Evolutionary conservation across 495 filamentous ascomycete genomes (phyloP).

Genomic region (Neohortaea acidophila): DNA sequence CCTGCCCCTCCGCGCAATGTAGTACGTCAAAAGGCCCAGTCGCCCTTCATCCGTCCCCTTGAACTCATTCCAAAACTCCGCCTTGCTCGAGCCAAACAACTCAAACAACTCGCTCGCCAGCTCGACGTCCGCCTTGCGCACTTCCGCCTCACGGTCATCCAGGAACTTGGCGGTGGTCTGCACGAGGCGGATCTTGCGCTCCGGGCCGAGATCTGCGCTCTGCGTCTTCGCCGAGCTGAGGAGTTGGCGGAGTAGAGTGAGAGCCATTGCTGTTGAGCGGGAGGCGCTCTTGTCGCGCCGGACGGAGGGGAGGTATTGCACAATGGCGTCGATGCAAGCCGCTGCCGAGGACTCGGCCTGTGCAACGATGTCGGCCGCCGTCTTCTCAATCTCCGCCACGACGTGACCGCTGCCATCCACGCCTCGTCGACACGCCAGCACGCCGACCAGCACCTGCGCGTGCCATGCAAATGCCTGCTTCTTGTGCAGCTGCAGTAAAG

Average conservation of each 20-base stretch:
- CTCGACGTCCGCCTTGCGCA: slow-evolving; percentile 62
- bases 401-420: slow-evolving; percentile 41
- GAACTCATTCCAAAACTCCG: slow-evolving; percentile 27
- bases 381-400: slow-evolving; percentile 41
- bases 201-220: slow-evolving; percentile 13
- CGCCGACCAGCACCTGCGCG: slow-evolving; percentile 45
- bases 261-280: slow-evolving; percentile 9
- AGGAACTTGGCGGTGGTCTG: slow-evolving; percentile 45
- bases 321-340: slow-evolving; percentile 36
- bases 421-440: slow-evolving; percentile 48
- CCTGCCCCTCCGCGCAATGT: slow-evolving; percentile 26
- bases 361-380: slow-evolving; percentile 37
- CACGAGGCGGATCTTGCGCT: slow-evolving; percentile 31
- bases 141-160: slow-evolving; percentile 56
- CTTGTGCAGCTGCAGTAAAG: slow-evolving; percentile 53
- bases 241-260: slow-evolving; percentile 15
- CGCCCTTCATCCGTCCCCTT: slow-evolving; percentile 27
- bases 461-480: slow-evolving; percentile 50
- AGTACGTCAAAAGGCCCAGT: slow-evolving; percentile 30
- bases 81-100: slow-evolving; percentile 30
- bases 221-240: slow-evolving; percentile 7
- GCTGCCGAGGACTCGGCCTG: slow-evolving; percentile 32
- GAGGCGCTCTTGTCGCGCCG: slow-evolving; percentile 3
- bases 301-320: slow-evolving; percentile 28
- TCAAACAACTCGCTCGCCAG: slow-evolving; percentile 62